Base-by-base conservation (phyloP, 768 basidiomycete genomes). In the Mrakia frigida region DNA sequence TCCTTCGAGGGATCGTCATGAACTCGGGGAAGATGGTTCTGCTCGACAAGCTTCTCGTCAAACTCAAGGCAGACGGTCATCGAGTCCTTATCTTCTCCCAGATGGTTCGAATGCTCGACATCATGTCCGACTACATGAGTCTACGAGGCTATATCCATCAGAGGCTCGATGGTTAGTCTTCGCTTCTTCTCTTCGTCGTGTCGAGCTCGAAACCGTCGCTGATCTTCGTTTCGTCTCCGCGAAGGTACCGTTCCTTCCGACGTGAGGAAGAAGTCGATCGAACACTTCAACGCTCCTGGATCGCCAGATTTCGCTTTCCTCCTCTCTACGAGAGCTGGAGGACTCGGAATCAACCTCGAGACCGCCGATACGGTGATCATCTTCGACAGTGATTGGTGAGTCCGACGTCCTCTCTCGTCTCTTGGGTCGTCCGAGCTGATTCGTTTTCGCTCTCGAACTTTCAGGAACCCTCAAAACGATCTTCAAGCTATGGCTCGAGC, bases 51-150 rank as follows among this genome's bases (percentile, higher is more conserved):
- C 88, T 99, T 23, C 89, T 98, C n/a, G 88, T 87, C 33, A 90
- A 93, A 25, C 88, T 98, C 70, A 91, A 91, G 80, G 89, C 88
- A 79, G 96, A 98, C 82, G 92, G 92, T 4, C 97, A 98, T 81
- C 92, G 97, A 70, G 97, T 99, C 37, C 87, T 99, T 80, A 98
- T 99, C 80, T 99, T 99, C 87, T 97, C 94, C 81, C 84, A 98
- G 84, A 99, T 99, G 97, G 95, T 98, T 77, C 90, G 97, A 77
- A 93, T 98, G 89, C 87, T 99, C 63, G 97, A 99, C 84, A 98
- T 99, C 82, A 88, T 99, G 81, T 95, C 92, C 79, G 97, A 99
- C 84, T 98, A 98, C 84, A 94, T 98, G 90, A 85, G 85, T 56
- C 85, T 95, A 74, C 88, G 97, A 68, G 92, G 92, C 53, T 98